Evolutionary conservation across 371 early-diverging fungal genomes (phyloP).

Genomic region (Mortierella polycephala): DNA sequence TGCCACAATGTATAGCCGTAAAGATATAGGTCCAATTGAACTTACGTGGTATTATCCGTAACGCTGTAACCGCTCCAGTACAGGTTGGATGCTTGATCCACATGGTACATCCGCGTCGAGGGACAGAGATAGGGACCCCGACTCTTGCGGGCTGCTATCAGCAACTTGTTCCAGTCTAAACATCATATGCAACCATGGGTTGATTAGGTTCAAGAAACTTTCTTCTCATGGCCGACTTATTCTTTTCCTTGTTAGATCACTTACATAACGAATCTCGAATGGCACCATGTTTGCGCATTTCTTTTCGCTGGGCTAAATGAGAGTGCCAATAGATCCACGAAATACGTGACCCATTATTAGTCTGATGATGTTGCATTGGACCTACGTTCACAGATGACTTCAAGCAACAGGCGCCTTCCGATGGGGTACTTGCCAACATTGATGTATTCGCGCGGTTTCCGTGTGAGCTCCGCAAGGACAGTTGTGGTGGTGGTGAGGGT

Average conservation of each 20-base stretch:
- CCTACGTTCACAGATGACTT: not conserved
- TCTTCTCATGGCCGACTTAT: not conserved
- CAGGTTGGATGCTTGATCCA: constrained; percentile 38
- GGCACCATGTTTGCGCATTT: constrained; percentile 51
- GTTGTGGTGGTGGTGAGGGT: constrained; percentile 38
- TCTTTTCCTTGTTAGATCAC: not conserved
- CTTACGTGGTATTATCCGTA: constrained; percentile 26
- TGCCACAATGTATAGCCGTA: not conserved
- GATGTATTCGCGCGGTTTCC: constrained; percentile 47
- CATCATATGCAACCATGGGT: not conserved
- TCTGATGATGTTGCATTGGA: too few relatives aligned
- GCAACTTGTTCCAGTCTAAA: constrained; percentile 49
- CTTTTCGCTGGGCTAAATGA: constrained; percentile 44
- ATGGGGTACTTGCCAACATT: constrained; percentile 27
- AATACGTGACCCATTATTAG: not conserved
- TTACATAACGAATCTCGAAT: constrained; percentile 45
- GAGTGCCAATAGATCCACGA: not conserved
- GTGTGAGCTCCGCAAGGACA: constrained; percentile 31
- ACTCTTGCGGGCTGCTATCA: constrained; percentile 49
- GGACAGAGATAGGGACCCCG: constrained; percentile 51
- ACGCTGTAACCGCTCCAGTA: constrained; percentile 50
- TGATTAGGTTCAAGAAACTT: not conserved
- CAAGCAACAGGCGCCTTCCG: not conserved
- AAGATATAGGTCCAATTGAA: not conserved
- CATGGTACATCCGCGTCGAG: constrained; percentile 47